A percentile compares a stretch with the other conserved stretches of the same genome.
These are phyloP conservation scores for Fusarium heterosporum DNA, from an alignment of 2,329 filamentous ascomycete species.

Conservation along the genomic window DNA sequence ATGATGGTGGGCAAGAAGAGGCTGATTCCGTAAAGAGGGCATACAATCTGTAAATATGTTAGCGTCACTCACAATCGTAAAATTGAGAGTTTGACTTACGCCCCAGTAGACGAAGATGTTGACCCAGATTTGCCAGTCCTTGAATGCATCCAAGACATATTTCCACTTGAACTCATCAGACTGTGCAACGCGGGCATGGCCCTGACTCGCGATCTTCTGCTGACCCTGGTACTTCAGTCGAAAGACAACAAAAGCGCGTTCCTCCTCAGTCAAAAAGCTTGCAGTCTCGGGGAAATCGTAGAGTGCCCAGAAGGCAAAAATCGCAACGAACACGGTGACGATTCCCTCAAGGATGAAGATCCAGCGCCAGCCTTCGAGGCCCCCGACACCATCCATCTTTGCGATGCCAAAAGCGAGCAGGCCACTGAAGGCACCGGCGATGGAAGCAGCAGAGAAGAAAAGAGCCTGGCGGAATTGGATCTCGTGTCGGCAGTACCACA, in stretches of 20 bases:
- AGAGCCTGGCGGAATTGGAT: constrained; percentile 71
- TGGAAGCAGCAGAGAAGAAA: constrained; percentile 84
- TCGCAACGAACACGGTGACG: constrained; percentile 74
- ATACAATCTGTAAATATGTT: constrained; percentile 56
- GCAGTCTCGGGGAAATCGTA: constrained; percentile 86
- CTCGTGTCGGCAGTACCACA: constrained; percentile 70
- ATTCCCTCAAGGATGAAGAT: constrained; percentile 79
- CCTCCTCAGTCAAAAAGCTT: constrained; percentile 76
- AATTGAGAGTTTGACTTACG: constrained; percentile 54
- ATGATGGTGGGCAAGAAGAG: constrained; percentile 74
- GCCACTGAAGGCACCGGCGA: constrained; percentile 82
- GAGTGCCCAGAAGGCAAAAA: constrained; percentile 76
- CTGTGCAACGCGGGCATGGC: constrained; percentile 61
- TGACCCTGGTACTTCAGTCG: constrained; percentile 75
- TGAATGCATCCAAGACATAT: constrained; percentile 78
- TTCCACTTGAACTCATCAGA: constrained; percentile 80
- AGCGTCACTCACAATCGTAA: not conserved
- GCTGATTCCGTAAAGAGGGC: constrained; percentile 67
- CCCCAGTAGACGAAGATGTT: constrained; percentile 73
- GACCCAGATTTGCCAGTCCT: constrained; percentile 82
- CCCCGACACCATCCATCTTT: constrained; percentile 75
- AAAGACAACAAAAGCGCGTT: constrained; percentile 76
- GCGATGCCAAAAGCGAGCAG: constrained; percentile 77
- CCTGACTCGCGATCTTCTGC: constrained; percentile 25
- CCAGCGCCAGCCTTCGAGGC: constrained; percentile 71